Evolutionary conservation across 2,329 filamentous ascomycete species (phyloP), one percentile per base, ranked within the genome.

Genomic region (Amauroascus niger): DNA sequence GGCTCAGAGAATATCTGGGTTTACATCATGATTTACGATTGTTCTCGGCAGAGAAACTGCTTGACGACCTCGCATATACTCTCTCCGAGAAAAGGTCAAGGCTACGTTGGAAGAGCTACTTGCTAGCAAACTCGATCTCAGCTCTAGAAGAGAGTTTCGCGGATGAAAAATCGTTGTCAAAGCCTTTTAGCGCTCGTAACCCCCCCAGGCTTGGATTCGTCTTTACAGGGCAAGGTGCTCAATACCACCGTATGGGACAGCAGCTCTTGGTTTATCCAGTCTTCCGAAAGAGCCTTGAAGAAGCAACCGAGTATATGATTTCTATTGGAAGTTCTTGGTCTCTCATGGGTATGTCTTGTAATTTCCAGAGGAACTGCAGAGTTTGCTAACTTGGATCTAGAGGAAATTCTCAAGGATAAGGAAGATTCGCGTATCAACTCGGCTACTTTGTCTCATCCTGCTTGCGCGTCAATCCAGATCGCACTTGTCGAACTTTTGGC

Each of bases 221-320:
- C n/a, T 71, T 71, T 52, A 70, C 68, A 2, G 69, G 69, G 0
- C 69, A 71, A 49, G 69, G 69, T 3, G 68, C 69, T 13, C 68
- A 71, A 39, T 70, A 66, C 53, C 55, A 59, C 37, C 52, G 52
- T 1, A 71, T 71, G 69, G 69, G 69, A 0, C 54, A 58, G 20
- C 62, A 66, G n/a, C 61, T 69, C 6, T 16, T 47, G 26, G 24
- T 48, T 24, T 53, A 53, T n/a, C 51, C 52, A 57, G 2, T 65
- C 58, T 60, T 61, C 53, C 24, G 43, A 63, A 3, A 55, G 62
- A 6, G 62, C 33, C 6, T 53, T 33, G 43, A 53, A 14, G 24
- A 39, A 41, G 51, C 51, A 9, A 47, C 63, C 60, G 57, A n/a
- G 59, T 55, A 39, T 28, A 33, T 33, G 13, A 37, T 16, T 3